Percentiles rank a stretch among this genome's conserved stretches.
Evolutionary conservation across 2,329 filamentous ascomycete genomes (phyloP).

Genomic region (Grosmannia penicillata): DNA sequence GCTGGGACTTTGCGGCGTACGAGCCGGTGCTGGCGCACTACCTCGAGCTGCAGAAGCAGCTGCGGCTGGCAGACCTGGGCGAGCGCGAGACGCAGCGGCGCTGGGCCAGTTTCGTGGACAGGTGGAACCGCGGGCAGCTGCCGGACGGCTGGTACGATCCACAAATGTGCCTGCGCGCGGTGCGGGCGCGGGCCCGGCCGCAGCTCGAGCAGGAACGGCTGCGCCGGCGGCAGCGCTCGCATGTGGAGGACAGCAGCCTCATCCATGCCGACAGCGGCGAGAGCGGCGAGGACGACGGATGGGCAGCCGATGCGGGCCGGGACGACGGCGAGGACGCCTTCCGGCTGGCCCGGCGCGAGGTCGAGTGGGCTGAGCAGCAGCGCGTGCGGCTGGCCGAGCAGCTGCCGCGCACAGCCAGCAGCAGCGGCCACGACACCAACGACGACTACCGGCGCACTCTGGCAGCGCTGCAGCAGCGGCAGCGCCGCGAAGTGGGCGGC

Average conservation of each 20-base stretch:
- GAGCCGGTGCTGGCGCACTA: conserved; percentile 68
- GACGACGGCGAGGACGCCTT: conserved; percentile 18
- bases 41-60: conserved; percentile 73
- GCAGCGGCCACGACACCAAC: background rate
- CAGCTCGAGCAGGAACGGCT: background rate
- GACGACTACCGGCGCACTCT: conserved; percentile 55
- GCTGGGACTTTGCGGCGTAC: conserved; percentile 51
- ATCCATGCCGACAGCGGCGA: background rate
- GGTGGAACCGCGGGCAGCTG: conserved; percentile 85
- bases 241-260: background rate
- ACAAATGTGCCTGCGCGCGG: conserved; percentile 1
- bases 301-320: conserved; percentile 23
- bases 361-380: conserved; percentile 53
- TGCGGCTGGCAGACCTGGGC: conserved; percentile 51
- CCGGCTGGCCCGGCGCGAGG: conserved; percentile 40
- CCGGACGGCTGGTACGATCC: conserved; percentile 38
- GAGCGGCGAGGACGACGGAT: background rate
- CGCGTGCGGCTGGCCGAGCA: conserved; percentile 67
- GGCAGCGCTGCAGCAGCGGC: conserved; percentile 52
- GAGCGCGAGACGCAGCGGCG: conserved; percentile 65
- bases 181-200: conserved; percentile 17
- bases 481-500: too few relatives aligned
- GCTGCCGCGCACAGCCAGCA: conserved; percentile 42
- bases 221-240: background rate
- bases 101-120: conserved; percentile 85